Evolutionary conservation across 2,329 filamentous ascomycete genomes (phyloP).

Genomic region (Capronia epimyces): DNA sequence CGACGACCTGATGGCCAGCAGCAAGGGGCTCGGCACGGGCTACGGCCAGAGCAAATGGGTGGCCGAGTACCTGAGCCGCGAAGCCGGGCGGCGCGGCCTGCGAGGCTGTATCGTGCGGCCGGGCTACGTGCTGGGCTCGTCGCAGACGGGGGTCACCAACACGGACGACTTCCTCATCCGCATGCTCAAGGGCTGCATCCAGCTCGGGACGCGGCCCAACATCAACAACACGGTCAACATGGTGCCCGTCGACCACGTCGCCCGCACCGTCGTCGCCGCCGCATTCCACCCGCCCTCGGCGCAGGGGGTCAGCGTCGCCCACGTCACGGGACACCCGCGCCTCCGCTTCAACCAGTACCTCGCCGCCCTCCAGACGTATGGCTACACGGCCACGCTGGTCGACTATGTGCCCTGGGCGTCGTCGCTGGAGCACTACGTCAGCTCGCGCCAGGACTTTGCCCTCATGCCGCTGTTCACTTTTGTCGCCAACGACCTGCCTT

Average conservation of each 20-base stretch:
- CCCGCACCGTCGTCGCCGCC: constrained; percentile 70
- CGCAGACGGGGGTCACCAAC: constrained; percentile 63
- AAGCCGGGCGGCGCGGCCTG: constrained; percentile 72
- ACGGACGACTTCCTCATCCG: constrained; percentile 89
- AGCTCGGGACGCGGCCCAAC: constrained; percentile 65
- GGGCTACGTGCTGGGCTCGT: constrained; percentile 77
- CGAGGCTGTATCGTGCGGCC: constrained; percentile 70
- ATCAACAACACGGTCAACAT: constrained; percentile 86
- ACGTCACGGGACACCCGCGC: constrained; percentile 74
- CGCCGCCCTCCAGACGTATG: constrained; percentile 63
- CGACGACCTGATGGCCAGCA: constrained; percentile 73
- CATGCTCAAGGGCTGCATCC: constrained; percentile 80
- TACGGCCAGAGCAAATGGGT: constrained; percentile 93
- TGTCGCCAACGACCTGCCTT: constrained; percentile 63
- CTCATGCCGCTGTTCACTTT: constrained; percentile 72
- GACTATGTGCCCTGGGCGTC: constrained; percentile 64
- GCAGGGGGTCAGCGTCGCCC: constrained; percentile 54
- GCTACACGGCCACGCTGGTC: constrained; percentile 63
- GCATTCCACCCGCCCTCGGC: constrained; percentile 56
- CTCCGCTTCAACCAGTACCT: constrained; percentile 74
- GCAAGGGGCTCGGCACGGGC: constrained; percentile 71
- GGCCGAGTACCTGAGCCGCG: constrained; percentile 64
- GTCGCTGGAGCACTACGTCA: constrained; percentile 63
- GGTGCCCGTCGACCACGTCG: constrained; percentile 80
- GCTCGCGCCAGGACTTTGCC: constrained; percentile 57